Conservation (phyloP, 1,284 basidiomycete genomes). For the Ustilago cynodontis region DNA sequence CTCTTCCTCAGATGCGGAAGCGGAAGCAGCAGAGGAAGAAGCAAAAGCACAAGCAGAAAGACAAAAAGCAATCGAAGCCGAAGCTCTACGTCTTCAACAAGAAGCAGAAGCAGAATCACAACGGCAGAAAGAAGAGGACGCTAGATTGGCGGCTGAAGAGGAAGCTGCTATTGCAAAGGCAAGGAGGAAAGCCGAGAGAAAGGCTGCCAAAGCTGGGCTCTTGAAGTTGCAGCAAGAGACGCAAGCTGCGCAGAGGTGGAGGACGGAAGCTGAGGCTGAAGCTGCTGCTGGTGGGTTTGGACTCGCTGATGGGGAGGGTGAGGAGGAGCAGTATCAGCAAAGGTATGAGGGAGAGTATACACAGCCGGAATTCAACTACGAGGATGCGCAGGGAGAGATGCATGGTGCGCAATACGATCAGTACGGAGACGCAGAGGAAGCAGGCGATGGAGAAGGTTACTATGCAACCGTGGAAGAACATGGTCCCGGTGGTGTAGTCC, state of each 20-base stretch:
- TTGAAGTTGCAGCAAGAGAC: slow-evolving; percentile 46
- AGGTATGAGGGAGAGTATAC: slow-evolving; percentile 2
- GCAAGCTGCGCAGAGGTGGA: slow-evolving; percentile 29
- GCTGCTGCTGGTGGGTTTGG: slow-evolving; percentile 59
- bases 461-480: slow-evolving; percentile 43
- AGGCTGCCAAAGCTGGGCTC: slow-evolving; percentile 58
- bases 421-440: slow-evolving; percentile 45
- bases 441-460: slow-evolving; percentile 14
- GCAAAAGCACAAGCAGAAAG: slow-evolving; percentile 24
- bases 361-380: slow-evolving; percentile 23
- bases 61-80: slow-evolving; percentile 21
- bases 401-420: slow-evolving; percentile 25
- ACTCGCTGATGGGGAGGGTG: slow-evolving; percentile 32
- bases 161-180: slow-evolving; percentile 63
- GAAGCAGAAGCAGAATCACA: slow-evolving; percentile 47
- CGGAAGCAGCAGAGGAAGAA: slow-evolving; percentile 18
- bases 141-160: slow-evolving; percentile 50
- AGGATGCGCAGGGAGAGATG: slow-evolving; percentile 15
- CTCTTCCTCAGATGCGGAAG: slow-evolving; percentile 13
- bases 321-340: slow-evolving; percentile 16
- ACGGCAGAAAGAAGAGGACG: slow-evolving; percentile 45
- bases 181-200: slow-evolving; percentile 53
- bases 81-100: slow-evolving; percentile 19
- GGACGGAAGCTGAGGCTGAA: slow-evolving; percentile 61
- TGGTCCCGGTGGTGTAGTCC: slow-evolving; percentile 44